These are phyloP conservation scores for Vigna trinervia DNA, from an alignment of 306 rosid genomes.

Conservation along the genomic window DNA sequence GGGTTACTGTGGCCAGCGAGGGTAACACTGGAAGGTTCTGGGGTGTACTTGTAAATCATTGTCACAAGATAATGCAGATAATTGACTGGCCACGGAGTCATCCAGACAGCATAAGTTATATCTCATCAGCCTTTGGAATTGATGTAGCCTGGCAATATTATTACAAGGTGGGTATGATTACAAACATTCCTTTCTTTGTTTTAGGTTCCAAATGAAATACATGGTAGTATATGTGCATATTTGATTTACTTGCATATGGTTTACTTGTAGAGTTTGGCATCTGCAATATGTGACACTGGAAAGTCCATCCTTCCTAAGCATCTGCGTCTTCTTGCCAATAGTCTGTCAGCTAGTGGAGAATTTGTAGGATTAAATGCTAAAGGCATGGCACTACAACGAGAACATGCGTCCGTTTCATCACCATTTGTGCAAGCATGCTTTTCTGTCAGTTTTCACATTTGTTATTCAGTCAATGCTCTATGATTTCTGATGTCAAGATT, in stretches of 20 bases:
- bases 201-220: slow-evolving; percentile 28
- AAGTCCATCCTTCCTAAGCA: slow-evolving; percentile 81
- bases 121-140: slow-evolving; percentile 73
- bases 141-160: slow-evolving; percentile 84
- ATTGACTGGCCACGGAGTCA: slow-evolving; percentile 97
- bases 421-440: slow-evolving; percentile 97
- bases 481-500: slow-evolving; percentile 18
- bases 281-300: slow-evolving; percentile 79
- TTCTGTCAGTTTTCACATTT: slow-evolving; percentile 73
- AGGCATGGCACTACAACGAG: slow-evolving; percentile 75
- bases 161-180: slow-evolving; percentile 60
- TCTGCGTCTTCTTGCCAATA: slow-evolving; percentile 73
- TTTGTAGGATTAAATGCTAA: slow-evolving; percentile 87
- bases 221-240: slow-evolving; percentile 26
- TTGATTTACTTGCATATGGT: slow-evolving; percentile 36
- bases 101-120: slow-evolving; percentile 77
- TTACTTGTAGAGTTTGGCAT: slow-evolving; percentile 69
- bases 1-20: slow-evolving; percentile 66
- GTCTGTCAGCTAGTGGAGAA: slow-evolving; percentile 81
- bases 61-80: slow-evolving; percentile 70
- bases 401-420: slow-evolving; percentile 67
- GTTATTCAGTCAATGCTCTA: slow-evolving; percentile 38
- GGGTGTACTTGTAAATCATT: slow-evolving; percentile 67
- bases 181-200: not conserved
- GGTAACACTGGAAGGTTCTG: slow-evolving; percentile 58